Evolutionary conservation across 2,329 filamentous ascomycete species (phyloP), one percentile per base, ranked within the genome.

Genomic region (Botrytis byssoidea): DNA sequence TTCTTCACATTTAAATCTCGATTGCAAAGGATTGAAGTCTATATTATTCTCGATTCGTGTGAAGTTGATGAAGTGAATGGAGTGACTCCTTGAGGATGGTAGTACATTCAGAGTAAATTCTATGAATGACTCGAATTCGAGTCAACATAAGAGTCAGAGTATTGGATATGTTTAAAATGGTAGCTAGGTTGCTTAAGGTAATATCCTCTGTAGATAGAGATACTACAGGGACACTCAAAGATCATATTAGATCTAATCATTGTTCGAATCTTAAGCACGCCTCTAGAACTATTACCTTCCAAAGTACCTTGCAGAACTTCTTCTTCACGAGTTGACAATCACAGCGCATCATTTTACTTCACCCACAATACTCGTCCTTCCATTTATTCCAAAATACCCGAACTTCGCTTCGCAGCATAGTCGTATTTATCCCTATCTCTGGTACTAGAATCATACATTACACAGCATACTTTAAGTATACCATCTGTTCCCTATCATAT

Each of bases 401-500:
- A n/a, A 29, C 25, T 55, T 55, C 12, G 4, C 5, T 29, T 16
- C 48, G 14, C 14, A 55, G 48, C 25, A 29, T 7, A 29, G 6
- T 29, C 25, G 3, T 1, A 16, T 29, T 29, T 51, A 5, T 25
- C 48, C 8, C 25, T n/a, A n/a, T n/a, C 12, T 55, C 25, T n/a
- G 9, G 48, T 3, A n/a, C 10, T 51, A 14, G 22, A 14, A 51
- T 51, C 48, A 55, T n/a, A 55, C 25, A 16, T 7, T 55, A 3
- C 25, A 55, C 48, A 55, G 4, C 14, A 29, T 16, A 16, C 2
- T 6, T 25, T 4, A 7, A 29, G 48, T 16, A 29, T 55, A 7
- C 12, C 25, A 55, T 29, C 4, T 12, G 0, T 8, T 55, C 3
- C 0, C 12, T 16, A 14, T 55, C 25, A 0, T 4, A 55, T 5